These are phyloP conservation scores for Rutidosis leptorrhynchoides DNA, from an alignment of 129 eudicot species.

Conservation along the genomic window DNA sequence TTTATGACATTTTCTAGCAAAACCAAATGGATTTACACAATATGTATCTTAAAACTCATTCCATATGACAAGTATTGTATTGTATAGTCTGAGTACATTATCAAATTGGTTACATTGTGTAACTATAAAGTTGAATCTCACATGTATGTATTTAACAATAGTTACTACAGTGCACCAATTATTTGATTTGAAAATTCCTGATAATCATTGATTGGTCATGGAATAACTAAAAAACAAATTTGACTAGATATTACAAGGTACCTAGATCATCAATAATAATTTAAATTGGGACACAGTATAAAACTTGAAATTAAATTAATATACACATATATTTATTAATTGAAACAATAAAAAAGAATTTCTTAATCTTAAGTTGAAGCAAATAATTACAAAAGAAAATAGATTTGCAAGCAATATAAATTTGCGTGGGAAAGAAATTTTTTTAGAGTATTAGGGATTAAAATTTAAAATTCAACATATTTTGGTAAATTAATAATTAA, in stretches of 20 bases:
- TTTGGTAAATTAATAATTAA: neutral
- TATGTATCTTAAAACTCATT: neutral
- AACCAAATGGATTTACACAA: neutral
- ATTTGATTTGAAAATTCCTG: neutral
- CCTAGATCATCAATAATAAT: neutral
- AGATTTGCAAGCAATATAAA: neutral
- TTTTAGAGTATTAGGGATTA: slow-evolving; percentile 10
- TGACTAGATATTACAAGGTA: neutral
- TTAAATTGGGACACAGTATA: neutral
- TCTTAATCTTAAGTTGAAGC: neutral
- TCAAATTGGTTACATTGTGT: neutral
- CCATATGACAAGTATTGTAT: neutral
- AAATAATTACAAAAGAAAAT: neutral
- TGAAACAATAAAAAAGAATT: neutral
- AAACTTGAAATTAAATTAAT: too few species aligned
- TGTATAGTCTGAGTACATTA: neutral
- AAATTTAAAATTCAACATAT: neutral
- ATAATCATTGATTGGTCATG: neutral
- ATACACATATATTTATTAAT: neutral
- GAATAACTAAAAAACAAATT: too few species aligned
- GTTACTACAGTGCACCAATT: neutral
- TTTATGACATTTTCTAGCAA: neutral
- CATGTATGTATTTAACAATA: neutral
- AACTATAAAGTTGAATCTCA: neutral
- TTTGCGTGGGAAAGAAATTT: neutral